Evolutionary conservation across 140 eudicot genomes (phyloP).

Genomic region (Stevia rebaudiana): DNA sequence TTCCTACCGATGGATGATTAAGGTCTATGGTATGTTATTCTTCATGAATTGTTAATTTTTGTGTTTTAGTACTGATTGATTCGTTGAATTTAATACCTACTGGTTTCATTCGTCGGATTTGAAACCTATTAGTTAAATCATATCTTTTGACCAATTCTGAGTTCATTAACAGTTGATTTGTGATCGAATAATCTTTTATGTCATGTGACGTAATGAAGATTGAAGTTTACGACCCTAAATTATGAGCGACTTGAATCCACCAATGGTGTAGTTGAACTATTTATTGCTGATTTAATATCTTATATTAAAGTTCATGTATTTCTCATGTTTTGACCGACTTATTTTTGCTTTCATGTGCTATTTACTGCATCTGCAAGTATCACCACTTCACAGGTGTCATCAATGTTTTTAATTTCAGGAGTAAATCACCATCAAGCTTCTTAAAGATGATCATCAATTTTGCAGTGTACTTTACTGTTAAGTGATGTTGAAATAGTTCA

Average conservation of each 20-base stretch:
- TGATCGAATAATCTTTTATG: neutral
- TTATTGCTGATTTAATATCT: constrained; percentile 10
- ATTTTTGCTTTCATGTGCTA: neutral
- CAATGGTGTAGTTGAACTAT: constrained; percentile 17
- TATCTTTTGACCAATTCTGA: neutral
- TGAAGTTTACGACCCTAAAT: constrained; percentile 8
- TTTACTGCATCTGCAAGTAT: constrained; percentile 17
- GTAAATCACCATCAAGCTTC: neutral
- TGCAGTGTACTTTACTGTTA: constrained; percentile 1
- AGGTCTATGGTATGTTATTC: constrained; percentile 7
- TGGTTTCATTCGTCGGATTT: too few relatives aligned
- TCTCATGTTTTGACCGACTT: constrained; percentile 11
- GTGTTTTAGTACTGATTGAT: neutral
- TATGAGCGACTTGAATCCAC: constrained; percentile 2
- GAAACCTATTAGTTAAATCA: neutral
- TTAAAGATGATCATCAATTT: constrained; percentile 12
- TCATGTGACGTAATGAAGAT: constrained; percentile 9
- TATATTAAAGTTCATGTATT: constrained; percentile 1
- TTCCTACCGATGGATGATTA: neutral
- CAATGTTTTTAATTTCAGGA: constrained; percentile 8
- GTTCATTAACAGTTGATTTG: neutral
- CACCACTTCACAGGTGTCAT: constrained; percentile 16
- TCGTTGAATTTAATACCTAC: too few relatives aligned
- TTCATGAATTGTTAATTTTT: neutral
- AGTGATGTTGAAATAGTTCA: constrained; percentile 8